Evolutionary conservation across 2,329 filamentous ascomycete species (phyloP).

Genomic region (Colletotrichum sp.): DNA sequence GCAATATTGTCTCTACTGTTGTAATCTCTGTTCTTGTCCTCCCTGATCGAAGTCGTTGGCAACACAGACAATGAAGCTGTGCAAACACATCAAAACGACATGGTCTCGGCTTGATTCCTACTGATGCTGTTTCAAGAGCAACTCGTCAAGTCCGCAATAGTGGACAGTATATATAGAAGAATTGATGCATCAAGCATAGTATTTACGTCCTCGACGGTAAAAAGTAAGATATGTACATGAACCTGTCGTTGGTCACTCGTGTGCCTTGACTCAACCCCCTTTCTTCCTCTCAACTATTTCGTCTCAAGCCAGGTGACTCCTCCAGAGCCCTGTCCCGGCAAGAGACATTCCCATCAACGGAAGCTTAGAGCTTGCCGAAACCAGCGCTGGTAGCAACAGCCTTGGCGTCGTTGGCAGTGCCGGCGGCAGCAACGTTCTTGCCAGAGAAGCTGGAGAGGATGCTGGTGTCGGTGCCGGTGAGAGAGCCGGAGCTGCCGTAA

Average conservation of each 20-base stretch:
- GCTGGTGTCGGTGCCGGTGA: constrained; percentile 45
- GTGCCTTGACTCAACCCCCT: neutral
- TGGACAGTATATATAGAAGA: too few relatives aligned
- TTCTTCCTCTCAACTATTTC: neutral
- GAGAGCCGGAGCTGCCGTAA: constrained; percentile 44
- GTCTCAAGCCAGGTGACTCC: neutral
- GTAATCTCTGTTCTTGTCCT: too few relatives aligned
- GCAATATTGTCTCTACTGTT: too few relatives aligned
- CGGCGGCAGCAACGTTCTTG: constrained; percentile 46
- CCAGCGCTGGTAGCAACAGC: constrained; percentile 32
- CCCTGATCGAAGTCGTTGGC: too few relatives aligned
- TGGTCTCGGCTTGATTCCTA: too few relatives aligned
- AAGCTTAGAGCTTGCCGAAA: constrained; percentile 46
- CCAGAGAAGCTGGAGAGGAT: constrained; percentile 50
- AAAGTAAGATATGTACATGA: constrained; percentile 15
- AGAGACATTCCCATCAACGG: neutral
- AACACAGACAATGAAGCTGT: too few relatives aligned
- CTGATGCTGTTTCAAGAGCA: too few relatives aligned
- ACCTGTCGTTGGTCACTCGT: neutral
- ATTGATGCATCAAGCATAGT: constrained; percentile 17
- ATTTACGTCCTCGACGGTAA: constrained; percentile 9
- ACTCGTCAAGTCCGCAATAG: too few relatives aligned
- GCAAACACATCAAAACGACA: too few relatives aligned
- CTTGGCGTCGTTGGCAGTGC: constrained; percentile 36
- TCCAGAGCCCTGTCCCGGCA: neutral